phyloP scores from a whole-genome alignment of 148 eudicot genomes.

The Chenopodium suecicum region DNA sequence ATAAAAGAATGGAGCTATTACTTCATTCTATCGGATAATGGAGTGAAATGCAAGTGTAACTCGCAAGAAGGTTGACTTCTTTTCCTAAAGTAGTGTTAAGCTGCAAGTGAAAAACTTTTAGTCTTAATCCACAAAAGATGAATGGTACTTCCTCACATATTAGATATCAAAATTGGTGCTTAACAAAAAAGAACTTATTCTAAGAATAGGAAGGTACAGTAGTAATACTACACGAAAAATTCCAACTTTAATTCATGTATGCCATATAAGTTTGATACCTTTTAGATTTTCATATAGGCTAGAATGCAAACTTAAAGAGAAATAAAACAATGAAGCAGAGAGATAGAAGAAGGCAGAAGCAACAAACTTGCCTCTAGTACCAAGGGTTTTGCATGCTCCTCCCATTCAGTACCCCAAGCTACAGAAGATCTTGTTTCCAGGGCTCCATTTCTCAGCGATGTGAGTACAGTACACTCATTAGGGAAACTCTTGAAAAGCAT shows the following conservation, averaged over 20 bases:
- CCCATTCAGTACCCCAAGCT: conserved; percentile 87
- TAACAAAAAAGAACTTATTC: no score
- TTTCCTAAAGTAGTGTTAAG: no score
- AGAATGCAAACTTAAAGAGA: background rate
- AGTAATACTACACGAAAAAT: background rate
- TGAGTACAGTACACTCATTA: conserved; percentile 49
- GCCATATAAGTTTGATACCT: background rate
- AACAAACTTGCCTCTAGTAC: conserved; percentile 34
- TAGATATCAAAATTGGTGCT: background rate
- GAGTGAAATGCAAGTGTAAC: no score
- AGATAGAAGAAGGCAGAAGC: background rate
- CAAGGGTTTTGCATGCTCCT: conserved; percentile 77
- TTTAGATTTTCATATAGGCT: background rate
- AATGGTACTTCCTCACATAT: no score
- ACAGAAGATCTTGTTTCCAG: conserved; percentile 60
- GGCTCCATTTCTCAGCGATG: conserved; percentile 56
- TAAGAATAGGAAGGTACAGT: background rate
- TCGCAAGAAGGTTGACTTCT: no score
- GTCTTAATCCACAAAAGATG: no score
- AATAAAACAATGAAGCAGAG: background rate
- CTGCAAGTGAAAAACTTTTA: no score
- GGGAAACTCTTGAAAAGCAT: conserved; percentile 90
- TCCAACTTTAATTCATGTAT: background rate
- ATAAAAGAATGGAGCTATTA: no score
- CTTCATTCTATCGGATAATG: no score